These are phyloP conservation scores for Tolypocladium capitatum DNA, from an alignment of 2,329 filamentous ascomycete species.

Conservation along the genomic window DNA sequence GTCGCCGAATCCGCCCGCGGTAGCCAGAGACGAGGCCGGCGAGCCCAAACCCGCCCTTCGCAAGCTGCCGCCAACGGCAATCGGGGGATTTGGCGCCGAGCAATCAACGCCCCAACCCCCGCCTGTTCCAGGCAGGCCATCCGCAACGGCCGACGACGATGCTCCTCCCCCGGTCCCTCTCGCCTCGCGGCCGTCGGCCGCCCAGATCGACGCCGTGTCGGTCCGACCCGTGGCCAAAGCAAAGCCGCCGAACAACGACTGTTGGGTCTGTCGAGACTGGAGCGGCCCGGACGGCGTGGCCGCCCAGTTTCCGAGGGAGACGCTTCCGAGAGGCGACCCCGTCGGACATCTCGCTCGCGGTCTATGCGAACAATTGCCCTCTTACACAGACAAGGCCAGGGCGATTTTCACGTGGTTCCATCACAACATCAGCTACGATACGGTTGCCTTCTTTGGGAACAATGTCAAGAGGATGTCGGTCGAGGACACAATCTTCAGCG, in stretches of 20 bases:
- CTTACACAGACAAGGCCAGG: constrained; percentile 78
- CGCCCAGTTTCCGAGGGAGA: constrained; percentile 58
- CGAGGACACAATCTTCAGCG: constrained; percentile 58
- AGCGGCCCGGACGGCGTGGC: constrained; percentile 68
- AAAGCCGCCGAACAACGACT: constrained; percentile 29
- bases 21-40: not conserved
- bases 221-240: constrained; percentile 16
- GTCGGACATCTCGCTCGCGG: constrained; percentile 64
- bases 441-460: constrained; percentile 62
- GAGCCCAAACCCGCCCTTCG: constrained; percentile 2
- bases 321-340: constrained; percentile 52
- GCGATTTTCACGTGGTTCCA: constrained; percentile 93
- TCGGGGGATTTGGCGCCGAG: constrained; percentile 11
- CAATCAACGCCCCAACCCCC: constrained; percentile 1
- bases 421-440: constrained; percentile 83
- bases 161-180: constrained; percentile 39
- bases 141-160: constrained; percentile 11
- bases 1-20: constrained; percentile 8
- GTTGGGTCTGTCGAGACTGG: constrained; percentile 79
- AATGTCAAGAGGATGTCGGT: constrained; percentile 55
- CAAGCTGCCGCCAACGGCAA: constrained; percentile 4
- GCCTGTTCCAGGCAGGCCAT: constrained; percentile 2
- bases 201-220: constrained; percentile 35
- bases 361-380: constrained; percentile 68
- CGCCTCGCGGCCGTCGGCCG: constrained; percentile 35